Evolutionary conservation across 2,329 filamentous ascomycete species (phyloP).

Genomic region (Cadophora sp.): DNA sequence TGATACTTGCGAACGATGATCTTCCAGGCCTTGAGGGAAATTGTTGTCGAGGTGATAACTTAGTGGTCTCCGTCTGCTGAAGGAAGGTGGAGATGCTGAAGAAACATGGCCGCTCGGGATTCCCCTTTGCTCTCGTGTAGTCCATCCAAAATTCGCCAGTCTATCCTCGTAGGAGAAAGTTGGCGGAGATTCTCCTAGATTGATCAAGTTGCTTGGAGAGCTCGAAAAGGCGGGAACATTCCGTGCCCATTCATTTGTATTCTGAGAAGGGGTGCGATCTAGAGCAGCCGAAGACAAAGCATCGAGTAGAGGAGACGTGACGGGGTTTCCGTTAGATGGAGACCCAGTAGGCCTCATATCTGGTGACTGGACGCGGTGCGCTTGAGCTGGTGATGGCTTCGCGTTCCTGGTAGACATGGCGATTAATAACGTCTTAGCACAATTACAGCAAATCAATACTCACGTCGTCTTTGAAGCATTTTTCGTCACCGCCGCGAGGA

Average conservation of each 20-base stretch:
- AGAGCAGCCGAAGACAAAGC: conserved; percentile 42
- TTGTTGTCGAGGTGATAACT: conserved; percentile 55
- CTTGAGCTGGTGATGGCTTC: conserved; percentile 29
- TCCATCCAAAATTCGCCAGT: conserved; percentile 40
- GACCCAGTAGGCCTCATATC: conserved; percentile 38
- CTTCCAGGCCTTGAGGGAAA: conserved; percentile 49
- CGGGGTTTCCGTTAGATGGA: conserved; percentile 34
- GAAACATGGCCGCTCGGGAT: conserved; percentile 36
- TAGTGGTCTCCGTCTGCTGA: conserved; percentile 53
- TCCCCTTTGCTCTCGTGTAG: conserved; percentile 41
- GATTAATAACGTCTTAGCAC: conserved; percentile 25
- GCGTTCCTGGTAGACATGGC: conserved; percentile 30
- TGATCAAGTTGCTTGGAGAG: conserved; percentile 50
- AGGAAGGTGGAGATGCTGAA: conserved; percentile 44
- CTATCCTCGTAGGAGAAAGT: conserved; percentile 44
- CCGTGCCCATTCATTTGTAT: conserved; percentile 53
- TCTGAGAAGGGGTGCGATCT: conserved; percentile 38
- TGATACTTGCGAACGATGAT: conserved; percentile 53
- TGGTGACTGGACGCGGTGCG: conserved; percentile 36
- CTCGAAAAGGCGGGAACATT: conserved; percentile 50
- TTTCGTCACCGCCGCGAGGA: conserved; percentile 43
- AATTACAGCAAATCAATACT: conserved; percentile 25
- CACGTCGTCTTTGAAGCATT: conserved; percentile 42
- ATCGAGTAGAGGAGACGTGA: conserved; percentile 42
- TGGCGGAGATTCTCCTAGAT: conserved; percentile 53